Conservation (phyloP, 1,284 basidiomycete genomes). For the Moniliella sp. region DNA sequence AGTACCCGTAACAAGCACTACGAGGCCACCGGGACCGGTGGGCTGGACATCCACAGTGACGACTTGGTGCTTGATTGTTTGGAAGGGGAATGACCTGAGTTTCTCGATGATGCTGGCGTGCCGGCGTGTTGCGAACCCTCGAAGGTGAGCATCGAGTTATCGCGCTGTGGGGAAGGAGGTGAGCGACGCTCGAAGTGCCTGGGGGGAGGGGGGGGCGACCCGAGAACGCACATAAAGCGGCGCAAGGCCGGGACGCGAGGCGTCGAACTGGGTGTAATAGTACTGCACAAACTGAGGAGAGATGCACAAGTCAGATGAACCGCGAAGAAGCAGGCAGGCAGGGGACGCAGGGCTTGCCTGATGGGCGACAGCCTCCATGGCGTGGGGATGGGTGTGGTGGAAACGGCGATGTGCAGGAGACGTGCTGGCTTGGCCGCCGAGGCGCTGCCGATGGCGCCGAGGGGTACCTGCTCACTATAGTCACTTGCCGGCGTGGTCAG, state of each 20-base stretch:
- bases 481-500: no score
- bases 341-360: no score
- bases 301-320: neutral
- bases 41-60: constrained; percentile 74
- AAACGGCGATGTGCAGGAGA: no score
- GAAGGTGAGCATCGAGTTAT: constrained; percentile 67
- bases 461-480: no score
- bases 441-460: no score
- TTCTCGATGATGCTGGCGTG: constrained; percentile 50
- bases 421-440: no score
- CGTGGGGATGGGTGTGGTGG: no score
- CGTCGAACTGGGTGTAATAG: constrained; percentile 43
- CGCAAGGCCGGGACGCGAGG: constrained; percentile 41
- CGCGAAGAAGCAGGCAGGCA: no score
- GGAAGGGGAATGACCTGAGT: constrained; percentile 58
- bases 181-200: no score
- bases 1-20: constrained; percentile 67
- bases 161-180: constrained; percentile 48
- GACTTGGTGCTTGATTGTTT: constrained; percentile 59
- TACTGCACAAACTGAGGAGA: constrained; percentile 23
- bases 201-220: no score
- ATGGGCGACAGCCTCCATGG: no score
- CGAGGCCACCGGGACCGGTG: constrained; percentile 48
- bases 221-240: constrained; percentile 54
- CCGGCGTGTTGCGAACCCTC: constrained; percentile 53